Conservation (phyloP, 2,329 filamentous ascomycete species). For the Nemania bipapillata region DNA sequence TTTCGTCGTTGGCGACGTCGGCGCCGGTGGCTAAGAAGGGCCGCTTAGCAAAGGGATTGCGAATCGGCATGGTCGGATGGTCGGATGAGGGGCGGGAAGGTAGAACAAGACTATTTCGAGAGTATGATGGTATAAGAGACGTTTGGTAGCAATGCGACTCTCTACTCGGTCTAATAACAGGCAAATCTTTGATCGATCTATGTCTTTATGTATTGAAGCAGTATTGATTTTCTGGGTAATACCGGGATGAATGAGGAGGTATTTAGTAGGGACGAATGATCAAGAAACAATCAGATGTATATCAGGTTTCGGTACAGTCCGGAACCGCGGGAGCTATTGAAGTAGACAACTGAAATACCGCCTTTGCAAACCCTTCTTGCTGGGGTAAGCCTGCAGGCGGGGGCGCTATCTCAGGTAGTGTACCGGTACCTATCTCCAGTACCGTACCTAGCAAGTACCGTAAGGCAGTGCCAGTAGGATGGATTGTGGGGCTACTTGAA, state of each 20-base stretch:
- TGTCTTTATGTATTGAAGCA: slow-evolving; percentile 23
- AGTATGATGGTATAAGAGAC: background rate
- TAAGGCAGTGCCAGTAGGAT: slow-evolving; percentile 5
- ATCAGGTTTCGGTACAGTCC: slow-evolving; percentile 16
- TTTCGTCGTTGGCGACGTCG: slow-evolving; percentile 63
- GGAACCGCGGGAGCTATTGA: slow-evolving; percentile 31
- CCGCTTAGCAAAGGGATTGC: slow-evolving; percentile 76
- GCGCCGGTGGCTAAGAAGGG: slow-evolving; percentile 55
- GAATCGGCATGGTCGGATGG: slow-evolving; percentile 57
- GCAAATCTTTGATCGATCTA: slow-evolving; percentile 19
- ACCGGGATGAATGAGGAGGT: slow-evolving; percentile 8
- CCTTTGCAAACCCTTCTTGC: background rate
- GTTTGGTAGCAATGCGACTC: slow-evolving; percentile 25
- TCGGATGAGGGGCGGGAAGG: slow-evolving; percentile 21
- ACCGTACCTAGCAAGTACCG: slow-evolving; percentile 1
- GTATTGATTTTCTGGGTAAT: slow-evolving; percentile 26
- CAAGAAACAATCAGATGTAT: slow-evolving; percentile 18
- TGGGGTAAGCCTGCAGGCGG: background rate
- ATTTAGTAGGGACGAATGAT: slow-evolving; percentile 5
- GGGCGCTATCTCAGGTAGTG: too few species aligned
- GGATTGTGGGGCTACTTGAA: slow-evolving; percentile 16
- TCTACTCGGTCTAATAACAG: slow-evolving; percentile 13
- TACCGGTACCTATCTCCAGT: background rate
- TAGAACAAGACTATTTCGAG: slow-evolving; percentile 2
- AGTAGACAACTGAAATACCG: slow-evolving; percentile 6